Conservation (phyloP, 257 asterid species). For the Coffea canephora region DNA sequence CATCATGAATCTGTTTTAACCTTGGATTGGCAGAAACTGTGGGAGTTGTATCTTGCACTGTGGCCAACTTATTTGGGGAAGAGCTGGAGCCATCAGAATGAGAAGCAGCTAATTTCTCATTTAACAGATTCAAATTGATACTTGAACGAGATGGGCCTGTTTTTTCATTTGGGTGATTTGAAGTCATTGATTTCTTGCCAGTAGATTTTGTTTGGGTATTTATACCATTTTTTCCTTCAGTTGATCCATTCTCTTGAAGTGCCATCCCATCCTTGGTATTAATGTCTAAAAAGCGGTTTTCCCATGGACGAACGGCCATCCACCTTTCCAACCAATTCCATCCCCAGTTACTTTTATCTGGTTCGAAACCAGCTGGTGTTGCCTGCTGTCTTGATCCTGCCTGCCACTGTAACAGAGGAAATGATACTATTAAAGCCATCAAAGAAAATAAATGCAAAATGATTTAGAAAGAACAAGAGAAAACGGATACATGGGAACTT, state of each 20-base stretch:
- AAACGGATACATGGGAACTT: background rate
- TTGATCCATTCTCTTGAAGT: constrained; percentile 49
- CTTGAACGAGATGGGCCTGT: constrained; percentile 44
- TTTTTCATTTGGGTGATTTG: constrained; percentile 46
- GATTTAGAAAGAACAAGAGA: background rate
- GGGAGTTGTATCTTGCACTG: constrained; percentile 48
- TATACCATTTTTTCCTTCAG: constrained; percentile 42
- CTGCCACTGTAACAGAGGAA: constrained; percentile 78
- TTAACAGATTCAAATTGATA: constrained; percentile 44
- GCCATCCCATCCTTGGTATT: constrained; percentile 70
- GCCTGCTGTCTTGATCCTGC: constrained; percentile 83
- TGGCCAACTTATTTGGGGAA: constrained; percentile 52
- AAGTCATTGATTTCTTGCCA: constrained; percentile 46
- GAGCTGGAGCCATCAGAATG: constrained; percentile 65
- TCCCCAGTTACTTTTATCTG: constrained; percentile 92
- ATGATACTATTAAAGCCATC: constrained; percentile 7
- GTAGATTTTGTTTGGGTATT: constrained; percentile 37
- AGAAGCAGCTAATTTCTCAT: constrained; percentile 52
- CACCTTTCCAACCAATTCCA: constrained; percentile 99
- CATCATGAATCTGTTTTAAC: constrained; percentile 59
- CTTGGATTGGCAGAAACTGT: constrained; percentile 23
- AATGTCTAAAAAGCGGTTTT: constrained; percentile 80
- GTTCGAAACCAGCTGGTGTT: constrained; percentile 61
- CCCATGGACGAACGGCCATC: constrained; percentile 99
- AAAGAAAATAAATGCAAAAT: background rate